Conservation (phyloP, 805 yeast genomes). For the Barnettozyma sp. region DNA sequence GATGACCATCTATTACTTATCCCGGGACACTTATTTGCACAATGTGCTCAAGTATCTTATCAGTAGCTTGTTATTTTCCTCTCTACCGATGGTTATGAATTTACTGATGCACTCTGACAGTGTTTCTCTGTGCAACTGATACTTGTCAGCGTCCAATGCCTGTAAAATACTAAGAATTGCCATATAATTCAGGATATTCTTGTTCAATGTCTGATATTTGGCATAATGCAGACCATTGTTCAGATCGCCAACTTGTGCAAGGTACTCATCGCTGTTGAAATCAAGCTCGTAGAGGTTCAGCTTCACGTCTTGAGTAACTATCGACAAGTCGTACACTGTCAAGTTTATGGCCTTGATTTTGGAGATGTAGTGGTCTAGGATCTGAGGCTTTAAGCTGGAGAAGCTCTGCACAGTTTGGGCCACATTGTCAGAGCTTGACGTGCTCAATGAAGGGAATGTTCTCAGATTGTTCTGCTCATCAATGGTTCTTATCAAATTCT, state of each 20-base stretch:
- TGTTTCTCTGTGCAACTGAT: background rate
- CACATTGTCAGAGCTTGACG: slow-evolving; percentile 1
- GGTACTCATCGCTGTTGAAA: slow-evolving; percentile 5
- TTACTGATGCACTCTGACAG: background rate
- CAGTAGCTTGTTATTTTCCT: slow-evolving; percentile 6
- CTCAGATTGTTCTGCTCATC: too few relatives aligned
- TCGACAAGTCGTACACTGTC: background rate
- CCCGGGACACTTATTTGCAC: too few relatives aligned
- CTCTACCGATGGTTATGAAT: slow-evolving; percentile 4
- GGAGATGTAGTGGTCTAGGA: background rate
- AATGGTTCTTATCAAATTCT: slow-evolving; percentile 2
- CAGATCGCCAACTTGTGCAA: slow-evolving; percentile 9
- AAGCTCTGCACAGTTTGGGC: slow-evolving; percentile 2
- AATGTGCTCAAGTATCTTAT: slow-evolving; percentile 7
- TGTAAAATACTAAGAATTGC: slow-evolving; percentile 3
- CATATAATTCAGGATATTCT: slow-evolving; percentile 1
- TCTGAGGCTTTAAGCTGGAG: background rate
- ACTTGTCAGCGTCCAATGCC: background rate
- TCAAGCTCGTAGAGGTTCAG: slow-evolving; percentile 10
- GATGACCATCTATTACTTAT: too few relatives aligned
- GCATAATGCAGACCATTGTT: slow-evolving; percentile 10
- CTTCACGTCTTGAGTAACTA: background rate
- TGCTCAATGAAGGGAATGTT: too few relatives aligned
- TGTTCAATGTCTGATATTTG: slow-evolving; percentile 8
- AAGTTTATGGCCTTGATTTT: background rate